Evolutionary conservation across 2,329 filamentous ascomycete genomes (phyloP).

Genomic region (Alternaria sp.): DNA sequence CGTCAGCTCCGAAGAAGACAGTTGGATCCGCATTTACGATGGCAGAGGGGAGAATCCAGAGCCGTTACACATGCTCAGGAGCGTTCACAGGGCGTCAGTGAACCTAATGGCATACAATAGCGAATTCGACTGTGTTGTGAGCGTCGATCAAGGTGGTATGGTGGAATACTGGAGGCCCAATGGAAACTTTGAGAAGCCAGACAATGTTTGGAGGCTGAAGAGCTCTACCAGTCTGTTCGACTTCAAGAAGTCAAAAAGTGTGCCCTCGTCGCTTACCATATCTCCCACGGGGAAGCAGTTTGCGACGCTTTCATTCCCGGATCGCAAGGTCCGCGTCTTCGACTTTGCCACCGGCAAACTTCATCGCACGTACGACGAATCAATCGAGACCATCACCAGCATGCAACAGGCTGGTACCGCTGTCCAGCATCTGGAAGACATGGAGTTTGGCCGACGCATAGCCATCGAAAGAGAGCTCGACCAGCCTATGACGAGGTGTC

Average conservation of each 20-base stretch:
- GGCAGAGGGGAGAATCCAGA: slow-evolving; percentile 80
- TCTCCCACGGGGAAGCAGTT: slow-evolving; percentile 88
- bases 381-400: slow-evolving; percentile 82
- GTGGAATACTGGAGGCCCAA: slow-evolving; percentile 93
- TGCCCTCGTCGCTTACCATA: slow-evolving; percentile 80
- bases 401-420: slow-evolving; percentile 96
- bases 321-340: slow-evolving; percentile 91
- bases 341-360: slow-evolving; percentile 90
- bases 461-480: slow-evolving; percentile 88
- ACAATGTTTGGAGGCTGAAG: slow-evolving; percentile 90
- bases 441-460: slow-evolving; percentile 89
- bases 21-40: slow-evolving; percentile 82
- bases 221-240: slow-evolving; percentile 94
- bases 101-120: slow-evolving; percentile 89
- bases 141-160: slow-evolving; percentile 89
- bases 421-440: slow-evolving; percentile 79
- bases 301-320: slow-evolving; percentile 87
- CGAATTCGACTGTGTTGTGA: slow-evolving; percentile 86
- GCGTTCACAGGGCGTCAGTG: slow-evolving; percentile 82
- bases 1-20: slow-evolving; percentile 76
- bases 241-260: slow-evolving; percentile 91
- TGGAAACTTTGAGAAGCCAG: slow-evolving; percentile 84
- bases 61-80: slow-evolving; percentile 77
- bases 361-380: slow-evolving; percentile 93
- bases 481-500: slow-evolving; percentile 67